Base-by-base conservation (phyloP, 2,329 filamentous ascomycete species). In the Lomentospora prolificans region DNA sequence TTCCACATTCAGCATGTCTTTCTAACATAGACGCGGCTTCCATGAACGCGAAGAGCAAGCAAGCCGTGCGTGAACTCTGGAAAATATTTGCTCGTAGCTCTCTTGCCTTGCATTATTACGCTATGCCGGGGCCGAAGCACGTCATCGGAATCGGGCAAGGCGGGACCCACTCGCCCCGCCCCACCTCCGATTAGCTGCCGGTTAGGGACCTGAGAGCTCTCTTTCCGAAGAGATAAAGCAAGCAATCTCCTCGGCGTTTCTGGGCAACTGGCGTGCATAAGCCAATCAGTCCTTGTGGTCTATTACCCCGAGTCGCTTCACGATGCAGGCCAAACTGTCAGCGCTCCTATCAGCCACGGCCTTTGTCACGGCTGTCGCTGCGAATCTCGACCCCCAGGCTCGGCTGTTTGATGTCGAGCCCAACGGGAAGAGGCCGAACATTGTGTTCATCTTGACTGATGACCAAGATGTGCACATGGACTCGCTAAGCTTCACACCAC, bases 401-500 rank as follows among this genome's bases (percentile, higher is more conserved):
- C 6, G 30, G 12, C 30, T 33, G 30, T 33, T 33, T 12, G 12
- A 33, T 12, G 30, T 33, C 7, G 30, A 33, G 30, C 30, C 30
- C 7, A 33, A 12, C 7, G 7, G 7, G 7, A 33, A 6, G 7
- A 6, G 30, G 30, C 30, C 75, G 0, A 84, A 84, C 59, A 75
- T 84, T 56, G 68, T 85, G 50, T 81, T 85, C 62, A 75, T 84
- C 57, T 68, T 84, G 27, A 82, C 80, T 0, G 81, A 85, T 59
- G 81, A 85, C 56, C 81, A 85, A 62, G 81, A 85, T 60, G 64
- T 77, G 1, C 75, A 78, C 57, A 68, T 85, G 58, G 67, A 77
- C 51, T 83, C 79, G 1, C 58, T 83, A 6, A 68, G 75, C 1
- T 81, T 82, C 60, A 79, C 78, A 69, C 78, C 77, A 0, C 62